Conservation (phyloP, 352 stramenopile species). For the Pythium sp. region DNA sequence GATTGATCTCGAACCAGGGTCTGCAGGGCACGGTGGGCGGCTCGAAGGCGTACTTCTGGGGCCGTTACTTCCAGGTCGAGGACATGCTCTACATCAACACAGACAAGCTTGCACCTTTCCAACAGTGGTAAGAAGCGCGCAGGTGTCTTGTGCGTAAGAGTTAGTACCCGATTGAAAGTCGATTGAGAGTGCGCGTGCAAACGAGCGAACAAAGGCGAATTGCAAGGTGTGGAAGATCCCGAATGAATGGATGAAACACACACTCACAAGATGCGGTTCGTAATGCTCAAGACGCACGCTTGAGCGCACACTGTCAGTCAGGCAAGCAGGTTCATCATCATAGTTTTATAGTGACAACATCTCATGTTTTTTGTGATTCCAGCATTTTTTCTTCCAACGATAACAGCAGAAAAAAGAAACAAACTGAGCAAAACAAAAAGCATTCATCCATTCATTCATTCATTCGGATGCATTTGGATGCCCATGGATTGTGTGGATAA, state of each 20-base stretch:
- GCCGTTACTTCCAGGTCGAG: conserved; percentile 78
- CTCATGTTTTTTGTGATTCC: conserved; percentile 3
- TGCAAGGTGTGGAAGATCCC: not conserved
- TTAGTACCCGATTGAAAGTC: not conserved
- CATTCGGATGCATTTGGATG: not conserved
- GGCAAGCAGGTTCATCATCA: not conserved
- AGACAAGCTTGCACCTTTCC: conserved; percentile 72
- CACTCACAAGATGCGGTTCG: not conserved
- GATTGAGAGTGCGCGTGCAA: not conserved
- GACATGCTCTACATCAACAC: conserved; percentile 88
- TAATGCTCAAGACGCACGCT: not conserved
- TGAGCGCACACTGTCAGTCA: not conserved
- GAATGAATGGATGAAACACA: not conserved
- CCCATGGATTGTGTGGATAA: not conserved
- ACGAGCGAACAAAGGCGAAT: not conserved
- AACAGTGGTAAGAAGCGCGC: conserved; percentile 59
- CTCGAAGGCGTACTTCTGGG: conserved; percentile 86
- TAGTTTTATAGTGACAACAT: conserved; percentile 2
- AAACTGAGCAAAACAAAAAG: not conserved
- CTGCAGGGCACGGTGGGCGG: conserved; percentile 64
- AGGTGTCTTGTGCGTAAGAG: not conserved
- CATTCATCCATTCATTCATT: not conserved
- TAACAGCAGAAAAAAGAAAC: not conserved
- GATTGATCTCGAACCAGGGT: conserved; percentile 52
- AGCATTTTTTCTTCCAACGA: not conserved